Evolutionary conservation across 495 filamentous ascomycete species (phyloP).

Genomic region (Penicillium roqueforti): DNA sequence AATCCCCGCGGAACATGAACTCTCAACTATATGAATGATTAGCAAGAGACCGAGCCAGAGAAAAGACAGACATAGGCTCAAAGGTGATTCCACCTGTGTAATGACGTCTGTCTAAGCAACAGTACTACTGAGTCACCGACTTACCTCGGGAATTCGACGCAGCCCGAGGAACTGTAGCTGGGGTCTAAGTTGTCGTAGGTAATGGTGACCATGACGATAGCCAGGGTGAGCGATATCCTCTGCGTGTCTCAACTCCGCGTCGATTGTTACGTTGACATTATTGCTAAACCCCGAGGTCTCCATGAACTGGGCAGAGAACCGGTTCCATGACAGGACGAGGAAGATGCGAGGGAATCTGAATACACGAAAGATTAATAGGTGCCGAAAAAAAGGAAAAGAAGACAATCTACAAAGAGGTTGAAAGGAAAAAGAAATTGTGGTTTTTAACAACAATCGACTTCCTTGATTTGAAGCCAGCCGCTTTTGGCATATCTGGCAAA

Average conservation of each 20-base stretch:
- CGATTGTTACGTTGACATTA: not conserved
- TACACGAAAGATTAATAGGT: not conserved
- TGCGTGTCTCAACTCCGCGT: not conserved
- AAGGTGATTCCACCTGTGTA: constrained; percentile 23
- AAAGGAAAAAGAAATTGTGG: not conserved
- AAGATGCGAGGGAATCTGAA: not conserved
- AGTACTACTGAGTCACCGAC: constrained; percentile 6
- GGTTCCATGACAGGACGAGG: not conserved
- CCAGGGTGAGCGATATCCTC: constrained; percentile 10
- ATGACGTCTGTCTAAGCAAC: constrained; percentile 15
- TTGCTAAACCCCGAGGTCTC: not conserved
- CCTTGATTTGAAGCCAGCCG: not conserved
- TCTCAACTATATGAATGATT: constrained; percentile 39
- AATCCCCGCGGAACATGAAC: constrained; percentile 45
- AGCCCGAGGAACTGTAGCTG: not conserved
- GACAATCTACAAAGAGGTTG: not conserved
- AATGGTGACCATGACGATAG: constrained; percentile 20
- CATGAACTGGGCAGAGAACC: not conserved
- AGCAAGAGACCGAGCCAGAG: constrained; percentile 35
- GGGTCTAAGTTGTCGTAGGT: not conserved
- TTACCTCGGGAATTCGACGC: constrained; percentile 12
- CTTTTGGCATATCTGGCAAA: not conserved
- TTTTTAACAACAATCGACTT: not conserved
- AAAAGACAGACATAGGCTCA: constrained; percentile 32
- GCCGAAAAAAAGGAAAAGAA: not conserved